phyloP scores from a whole-genome alignment of 768 basidiomycete species.

The Boletellus ananas region DNA sequence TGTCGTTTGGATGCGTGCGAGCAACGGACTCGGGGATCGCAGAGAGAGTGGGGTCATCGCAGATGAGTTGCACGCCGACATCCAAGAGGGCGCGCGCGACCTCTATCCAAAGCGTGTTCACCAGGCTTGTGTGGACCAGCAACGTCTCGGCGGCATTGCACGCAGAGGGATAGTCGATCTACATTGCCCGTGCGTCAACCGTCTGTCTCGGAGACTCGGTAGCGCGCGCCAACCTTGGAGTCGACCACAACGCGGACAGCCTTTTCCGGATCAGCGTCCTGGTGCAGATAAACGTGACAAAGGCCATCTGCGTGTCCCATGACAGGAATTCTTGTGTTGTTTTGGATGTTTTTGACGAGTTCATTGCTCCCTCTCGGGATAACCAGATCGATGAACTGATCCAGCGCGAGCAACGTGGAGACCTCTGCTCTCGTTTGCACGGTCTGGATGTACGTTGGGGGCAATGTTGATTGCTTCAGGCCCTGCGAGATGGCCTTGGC shows the following conservation, averaged over 20 bases:
- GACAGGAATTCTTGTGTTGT: slow-evolving; percentile 87
- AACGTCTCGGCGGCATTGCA: slow-evolving; percentile 93
- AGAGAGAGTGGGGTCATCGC: slow-evolving; percentile 63
- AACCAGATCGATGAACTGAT: slow-evolving; percentile 93
- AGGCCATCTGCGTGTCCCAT: slow-evolving; percentile 99
- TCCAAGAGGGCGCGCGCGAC: slow-evolving; percentile 71
- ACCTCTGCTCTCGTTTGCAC: slow-evolving; percentile 92
- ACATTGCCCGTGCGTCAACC: slow-evolving; percentile 1
- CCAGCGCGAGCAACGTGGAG: slow-evolving; percentile 77
- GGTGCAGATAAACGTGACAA: slow-evolving; percentile 87
- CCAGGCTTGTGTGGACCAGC: slow-evolving; percentile 71
- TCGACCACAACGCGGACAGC: slow-evolving; percentile 82
- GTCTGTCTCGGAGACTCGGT: neutral
- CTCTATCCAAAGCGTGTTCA: slow-evolving; percentile 74
- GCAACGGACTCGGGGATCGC: slow-evolving; percentile 45
- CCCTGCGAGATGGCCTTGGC: slow-evolving; percentile 78
- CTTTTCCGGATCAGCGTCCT: slow-evolving; percentile 72
- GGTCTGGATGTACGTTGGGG: slow-evolving; percentile 81
- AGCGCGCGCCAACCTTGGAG: slow-evolving; percentile 64
- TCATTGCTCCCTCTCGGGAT: slow-evolving; percentile 94
- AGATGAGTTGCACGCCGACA: slow-evolving; percentile 71
- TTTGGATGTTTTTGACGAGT: slow-evolving; percentile 86
- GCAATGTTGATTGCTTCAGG: slow-evolving; percentile 67
- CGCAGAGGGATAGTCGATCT: slow-evolving; percentile 94
- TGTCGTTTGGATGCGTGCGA: slow-evolving; percentile 36